These are phyloP conservation scores for Colletotrichum incanum DNA, from an alignment of 2,329 filamentous ascomycete species.

Conservation along the genomic window DNA sequence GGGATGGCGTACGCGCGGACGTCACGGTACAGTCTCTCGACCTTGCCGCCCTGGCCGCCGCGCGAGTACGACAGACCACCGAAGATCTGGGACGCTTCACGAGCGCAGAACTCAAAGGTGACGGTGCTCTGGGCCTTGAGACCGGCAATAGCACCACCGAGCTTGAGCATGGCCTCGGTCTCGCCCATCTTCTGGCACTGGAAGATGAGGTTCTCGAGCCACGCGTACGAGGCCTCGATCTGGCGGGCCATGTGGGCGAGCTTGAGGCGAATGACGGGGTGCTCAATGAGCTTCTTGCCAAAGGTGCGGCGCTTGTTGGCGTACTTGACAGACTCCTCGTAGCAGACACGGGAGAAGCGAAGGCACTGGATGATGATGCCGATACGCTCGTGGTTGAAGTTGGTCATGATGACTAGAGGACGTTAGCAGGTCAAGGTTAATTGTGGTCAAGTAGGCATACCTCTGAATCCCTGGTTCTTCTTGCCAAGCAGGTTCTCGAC, in stretches of 20 bases:
- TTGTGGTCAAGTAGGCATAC: conserved; percentile 54
- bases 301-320: conserved; percentile 98
- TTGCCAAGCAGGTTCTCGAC: conserved; percentile 99
- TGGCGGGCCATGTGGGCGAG: conserved; percentile 98
- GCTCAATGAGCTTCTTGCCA: conserved; percentile 95
- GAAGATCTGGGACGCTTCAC: conserved; percentile 97
- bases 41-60: conserved; percentile 94
- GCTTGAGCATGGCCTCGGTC: conserved; percentile 94
- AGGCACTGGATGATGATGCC: conserved; percentile 98
- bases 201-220: conserved; percentile 95
- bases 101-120: conserved; percentile 97
- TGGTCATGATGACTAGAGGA: conserved; percentile 90
- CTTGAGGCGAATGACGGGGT: conserved; percentile 97
- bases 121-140: conserved; percentile 95
- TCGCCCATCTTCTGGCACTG: conserved; percentile 95
- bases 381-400: conserved; percentile 99
- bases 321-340: conserved; percentile 96
- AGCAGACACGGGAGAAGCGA: conserved; percentile 96
- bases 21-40: conserved; percentile 95
- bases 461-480: conserved; percentile 97
- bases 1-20: conserved; percentile 97
- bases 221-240: conserved; percentile 96
- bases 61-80: conserved; percentile 93
- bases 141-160: conserved; percentile 93
- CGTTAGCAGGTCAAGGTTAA: conserved; percentile 36